Percentiles rank a stretch among this genome's conserved stretches.
These are phyloP conservation scores for Coprinopsis cinerea DNA, from an alignment of 768 basidiomycete genomes.

Conservation along the genomic window DNA sequence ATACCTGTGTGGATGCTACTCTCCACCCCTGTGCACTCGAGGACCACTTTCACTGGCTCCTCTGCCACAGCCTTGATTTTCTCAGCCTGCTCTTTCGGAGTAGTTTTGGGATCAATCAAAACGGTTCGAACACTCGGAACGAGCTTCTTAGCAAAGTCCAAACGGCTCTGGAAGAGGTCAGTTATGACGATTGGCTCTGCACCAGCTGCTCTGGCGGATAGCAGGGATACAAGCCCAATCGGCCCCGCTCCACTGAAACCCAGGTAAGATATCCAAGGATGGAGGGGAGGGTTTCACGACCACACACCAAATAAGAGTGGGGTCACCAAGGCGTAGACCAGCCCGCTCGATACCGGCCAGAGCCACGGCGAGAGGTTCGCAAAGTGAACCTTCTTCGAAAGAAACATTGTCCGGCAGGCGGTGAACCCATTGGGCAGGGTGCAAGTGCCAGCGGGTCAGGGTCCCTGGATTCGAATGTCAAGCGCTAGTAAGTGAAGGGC, in stretches of 20 bases:
- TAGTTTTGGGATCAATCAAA: conserved; percentile 41
- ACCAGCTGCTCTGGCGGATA: conserved; percentile 62
- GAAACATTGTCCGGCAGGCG: conserved; percentile 55
- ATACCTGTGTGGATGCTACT: conserved; percentile 56
- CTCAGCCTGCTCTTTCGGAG: conserved; percentile 44
- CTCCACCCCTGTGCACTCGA: conserved; percentile 65
- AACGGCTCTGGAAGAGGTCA: conserved; percentile 57
- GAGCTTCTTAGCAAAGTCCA: conserved; percentile 60
- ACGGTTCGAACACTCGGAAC: conserved; percentile 55
- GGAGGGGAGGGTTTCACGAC: neutral
- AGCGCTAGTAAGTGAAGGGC: too few species aligned
- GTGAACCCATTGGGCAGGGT: conserved; percentile 65
- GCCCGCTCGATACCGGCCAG: conserved; percentile 64
- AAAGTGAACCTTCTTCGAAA: conserved; percentile 63
- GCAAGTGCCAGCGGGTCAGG: conserved; percentile 59
- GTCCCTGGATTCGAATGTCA: too few species aligned
- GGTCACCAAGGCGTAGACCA: conserved; percentile 58
- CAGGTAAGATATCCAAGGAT: neutral
- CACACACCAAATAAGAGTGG: conserved; percentile 52
- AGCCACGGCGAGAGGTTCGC: conserved; percentile 63
- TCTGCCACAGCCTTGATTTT: conserved; percentile 48
- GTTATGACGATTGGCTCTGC: conserved; percentile 68
- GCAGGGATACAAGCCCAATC: conserved; percentile 56
- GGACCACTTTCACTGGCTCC: conserved; percentile 41
- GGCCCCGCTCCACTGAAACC: conserved; percentile 54